phyloP scores from a whole-genome alignment of 1,284 basidiomycete genomes.

The Phaffia rhodozyma region DNA sequence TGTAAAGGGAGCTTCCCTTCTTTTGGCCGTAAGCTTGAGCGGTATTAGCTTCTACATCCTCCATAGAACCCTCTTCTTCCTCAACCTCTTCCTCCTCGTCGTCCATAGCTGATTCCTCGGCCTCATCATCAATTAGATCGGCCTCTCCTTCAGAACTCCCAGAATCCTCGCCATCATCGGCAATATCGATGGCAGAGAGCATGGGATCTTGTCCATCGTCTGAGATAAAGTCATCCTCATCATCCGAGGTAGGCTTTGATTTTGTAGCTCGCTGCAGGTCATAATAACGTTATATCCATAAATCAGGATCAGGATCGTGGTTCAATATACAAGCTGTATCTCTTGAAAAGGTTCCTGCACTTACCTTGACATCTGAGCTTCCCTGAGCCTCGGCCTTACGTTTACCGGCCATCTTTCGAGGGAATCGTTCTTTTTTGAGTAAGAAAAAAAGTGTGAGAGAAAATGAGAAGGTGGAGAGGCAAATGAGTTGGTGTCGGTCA shows the following conservation, averaged over 20 bases:
- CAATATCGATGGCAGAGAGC: conserved; percentile 19
- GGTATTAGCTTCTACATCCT: conserved; percentile 25
- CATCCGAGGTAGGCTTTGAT: background rate
- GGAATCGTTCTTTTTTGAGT: too few relatives aligned
- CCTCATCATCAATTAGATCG: conserved; percentile 11
- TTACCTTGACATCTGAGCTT: too few relatives aligned
- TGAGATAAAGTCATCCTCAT: conserved; percentile 26
- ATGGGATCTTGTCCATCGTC: conserved; percentile 27
- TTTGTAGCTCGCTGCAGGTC: too few relatives aligned
- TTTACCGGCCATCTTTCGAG: too few relatives aligned
- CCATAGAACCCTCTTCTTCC: conserved; percentile 28
- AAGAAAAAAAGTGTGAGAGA: too few relatives aligned
- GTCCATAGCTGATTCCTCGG: conserved; percentile 10
- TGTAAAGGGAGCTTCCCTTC: conserved; percentile 34
- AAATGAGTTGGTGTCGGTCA: too few relatives aligned
- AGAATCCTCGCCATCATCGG: conserved; percentile 19
- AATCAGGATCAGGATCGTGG: too few relatives aligned
- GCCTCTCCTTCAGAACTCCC: conserved; percentile 25
- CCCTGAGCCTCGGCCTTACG: too few relatives aligned
- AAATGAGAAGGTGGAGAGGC: too few relatives aligned
- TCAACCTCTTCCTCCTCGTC: conserved; percentile 23
- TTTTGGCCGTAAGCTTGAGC: conserved; percentile 21
- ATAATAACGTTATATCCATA: too few relatives aligned
- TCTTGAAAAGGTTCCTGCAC: too few relatives aligned
- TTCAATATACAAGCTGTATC: too few relatives aligned